These are phyloP conservation scores for Stachybotrys echinatus DNA, from an alignment of 2,329 filamentous ascomycete genomes.

Conservation along the genomic window DNA sequence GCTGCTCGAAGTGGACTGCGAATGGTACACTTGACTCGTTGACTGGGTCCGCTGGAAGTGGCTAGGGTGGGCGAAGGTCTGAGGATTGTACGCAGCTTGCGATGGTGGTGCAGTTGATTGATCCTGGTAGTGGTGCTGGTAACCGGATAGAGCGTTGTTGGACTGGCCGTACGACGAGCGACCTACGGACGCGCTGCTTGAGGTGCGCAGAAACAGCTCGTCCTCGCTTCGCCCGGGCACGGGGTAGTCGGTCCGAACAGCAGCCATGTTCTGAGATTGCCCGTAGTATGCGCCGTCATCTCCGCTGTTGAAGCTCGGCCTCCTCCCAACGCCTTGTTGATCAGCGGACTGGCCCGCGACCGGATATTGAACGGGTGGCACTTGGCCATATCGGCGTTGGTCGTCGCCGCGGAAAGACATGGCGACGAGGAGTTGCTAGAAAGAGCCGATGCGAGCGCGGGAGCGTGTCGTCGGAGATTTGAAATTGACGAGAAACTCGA, in stretches of 20 bases:
- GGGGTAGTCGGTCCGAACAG: slow-evolving; percentile 12
- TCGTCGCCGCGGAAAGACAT: slow-evolving; percentile 63
- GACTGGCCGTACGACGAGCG: slow-evolving; percentile 36
- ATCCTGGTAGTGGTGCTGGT: slow-evolving; percentile 46
- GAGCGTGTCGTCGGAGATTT: background rate
- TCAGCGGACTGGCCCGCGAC: slow-evolving; percentile 35
- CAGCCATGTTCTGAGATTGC: slow-evolving; percentile 18
- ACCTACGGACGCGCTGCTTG: slow-evolving; percentile 18
- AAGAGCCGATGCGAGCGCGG: background rate
- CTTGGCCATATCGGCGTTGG: slow-evolving; percentile 60
- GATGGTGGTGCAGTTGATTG: slow-evolving; percentile 39
- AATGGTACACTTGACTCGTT: slow-evolving; percentile 44
- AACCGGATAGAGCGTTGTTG: slow-evolving; percentile 41
- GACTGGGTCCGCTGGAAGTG: slow-evolving; percentile 42
- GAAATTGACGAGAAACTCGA: background rate
- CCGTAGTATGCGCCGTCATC: slow-evolving; percentile 60
- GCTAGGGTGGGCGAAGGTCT: slow-evolving; percentile 46
- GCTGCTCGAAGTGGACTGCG: slow-evolving; percentile 29
- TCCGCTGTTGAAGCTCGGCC: slow-evolving; percentile 70
- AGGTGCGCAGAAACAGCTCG: slow-evolving; percentile 59
- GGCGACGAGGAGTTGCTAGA: slow-evolving; percentile 9
- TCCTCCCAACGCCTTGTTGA: slow-evolving; percentile 38
- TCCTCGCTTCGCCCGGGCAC: slow-evolving; percentile 33
- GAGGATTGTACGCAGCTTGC: slow-evolving; percentile 63
- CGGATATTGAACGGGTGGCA: slow-evolving; percentile 61